Conservation (phyloP, 108 stramenopile genomes). For the Chaetoceros tenuissimus region DNA sequence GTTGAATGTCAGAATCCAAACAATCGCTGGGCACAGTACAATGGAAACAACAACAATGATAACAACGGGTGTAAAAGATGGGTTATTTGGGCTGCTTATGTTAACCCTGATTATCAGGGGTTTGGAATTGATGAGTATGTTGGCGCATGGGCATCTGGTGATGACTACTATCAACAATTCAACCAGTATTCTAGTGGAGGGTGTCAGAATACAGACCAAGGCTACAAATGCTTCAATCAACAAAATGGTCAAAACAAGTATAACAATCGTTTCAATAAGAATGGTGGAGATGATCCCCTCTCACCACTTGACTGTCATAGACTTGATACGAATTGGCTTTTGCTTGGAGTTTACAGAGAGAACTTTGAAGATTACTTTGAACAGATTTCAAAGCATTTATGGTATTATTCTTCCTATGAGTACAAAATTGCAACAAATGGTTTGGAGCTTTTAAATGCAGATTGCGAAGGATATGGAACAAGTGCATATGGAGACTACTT, state of each 20-base stretch:
- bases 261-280: background rate
- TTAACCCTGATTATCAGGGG: constrained; percentile 77
- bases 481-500: constrained; percentile 37
- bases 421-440: constrained; percentile 75
- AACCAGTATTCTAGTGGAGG: background rate
- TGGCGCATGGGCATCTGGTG: background rate
- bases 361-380: constrained; percentile 84
- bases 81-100: constrained; percentile 84
- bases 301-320: constrained; percentile 64
- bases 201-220: background rate
- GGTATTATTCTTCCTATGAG: constrained; percentile 79
- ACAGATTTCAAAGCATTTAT: constrained; percentile 85
- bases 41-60: constrained; percentile 18
- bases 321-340: constrained; percentile 61
- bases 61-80: constrained; percentile 54
- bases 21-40: background rate
- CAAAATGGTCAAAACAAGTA: background rate
- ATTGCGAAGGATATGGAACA: constrained; percentile 47
- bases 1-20: constrained; percentile 62
- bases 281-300: constrained; percentile 24
- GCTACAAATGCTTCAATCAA: background rate
- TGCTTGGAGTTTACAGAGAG: constrained; percentile 77
- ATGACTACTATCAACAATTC: constrained; percentile 37
- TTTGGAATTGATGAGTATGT: constrained; percentile 50
- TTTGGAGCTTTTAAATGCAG: constrained; percentile 68